A percentile compares a stretch with the other conserved stretches of the same genome.
Conservation (phyloP, 2,329 filamentous ascomycete genomes). For the Colletotrichum phormii region DNA sequence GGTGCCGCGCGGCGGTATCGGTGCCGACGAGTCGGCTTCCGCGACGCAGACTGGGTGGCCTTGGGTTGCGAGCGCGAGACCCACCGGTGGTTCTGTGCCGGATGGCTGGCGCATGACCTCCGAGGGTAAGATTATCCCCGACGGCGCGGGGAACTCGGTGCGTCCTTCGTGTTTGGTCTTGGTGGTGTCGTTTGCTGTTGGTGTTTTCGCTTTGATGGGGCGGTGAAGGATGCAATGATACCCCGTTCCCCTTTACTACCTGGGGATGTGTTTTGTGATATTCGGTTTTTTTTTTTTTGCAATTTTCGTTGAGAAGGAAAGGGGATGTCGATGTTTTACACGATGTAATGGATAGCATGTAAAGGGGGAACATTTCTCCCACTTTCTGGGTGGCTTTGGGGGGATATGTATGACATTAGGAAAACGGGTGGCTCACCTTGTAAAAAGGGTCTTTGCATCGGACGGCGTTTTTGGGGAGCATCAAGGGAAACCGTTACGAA, state of each 20-base stretch:
- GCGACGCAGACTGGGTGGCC: conserved; percentile 73
- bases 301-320: neutral
- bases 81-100: conserved; percentile 71
- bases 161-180: conserved; percentile 41
- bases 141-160: conserved; percentile 62
- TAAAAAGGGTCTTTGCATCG: conserved; percentile 12
- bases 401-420: neutral
- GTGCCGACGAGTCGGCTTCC: conserved; percentile 63
- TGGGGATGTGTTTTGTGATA: neutral
- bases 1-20: conserved; percentile 78
- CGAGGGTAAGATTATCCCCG: conserved; percentile 82
- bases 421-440: neutral
- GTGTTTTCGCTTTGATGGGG: conserved; percentile 35
- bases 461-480: conserved; percentile 24
- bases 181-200: conserved; percentile 42
- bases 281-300: neutral
- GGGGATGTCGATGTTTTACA: neutral
- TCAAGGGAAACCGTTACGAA: neutral
- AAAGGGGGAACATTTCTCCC: neutral
- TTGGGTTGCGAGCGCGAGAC: conserved; percentile 70
- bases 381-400: neutral
- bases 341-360: conserved; percentile 5
- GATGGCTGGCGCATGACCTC: conserved; percentile 84
- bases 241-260: neutral
- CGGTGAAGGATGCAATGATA: conserved; percentile 16